Conservation (phyloP, 768 basidiomycete genomes). For the Leccinum barrowsii region DNA sequence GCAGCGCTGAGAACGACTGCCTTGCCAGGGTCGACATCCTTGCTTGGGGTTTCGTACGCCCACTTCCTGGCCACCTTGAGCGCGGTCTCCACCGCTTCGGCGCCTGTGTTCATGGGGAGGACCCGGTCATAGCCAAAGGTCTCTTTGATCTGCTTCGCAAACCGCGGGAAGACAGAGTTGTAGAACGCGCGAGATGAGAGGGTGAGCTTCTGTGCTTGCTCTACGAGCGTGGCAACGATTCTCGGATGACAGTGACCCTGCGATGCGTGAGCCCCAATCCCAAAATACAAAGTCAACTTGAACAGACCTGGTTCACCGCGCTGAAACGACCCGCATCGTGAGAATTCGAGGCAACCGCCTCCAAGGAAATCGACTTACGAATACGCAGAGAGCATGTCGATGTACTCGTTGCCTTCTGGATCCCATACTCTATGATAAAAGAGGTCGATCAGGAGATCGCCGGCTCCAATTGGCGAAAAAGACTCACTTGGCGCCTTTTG, state of each 20-base stretch:
- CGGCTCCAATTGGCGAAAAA: slow-evolving; percentile 32
- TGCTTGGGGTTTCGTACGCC: slow-evolving; percentile 87
- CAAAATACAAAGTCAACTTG: not conserved
- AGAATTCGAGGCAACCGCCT: slow-evolving; percentile 3
- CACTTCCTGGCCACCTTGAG: slow-evolving; percentile 95
- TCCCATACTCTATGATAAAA: slow-evolving; percentile 74
- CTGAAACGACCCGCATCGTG: slow-evolving; percentile 34
- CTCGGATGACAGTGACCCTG: slow-evolving; percentile 90
- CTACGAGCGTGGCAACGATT: slow-evolving; percentile 75
- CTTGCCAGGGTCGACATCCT: slow-evolving; percentile 49
- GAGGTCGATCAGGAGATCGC: slow-evolving; percentile 1
- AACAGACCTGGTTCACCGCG: slow-evolving; percentile 82
- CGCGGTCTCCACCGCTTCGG: slow-evolving; percentile 97
- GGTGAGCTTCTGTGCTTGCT: slow-evolving; percentile 87
- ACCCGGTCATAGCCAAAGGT: slow-evolving; percentile 95
- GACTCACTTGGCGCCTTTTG: slow-evolving; percentile 83
- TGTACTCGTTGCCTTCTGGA: slow-evolving; percentile 91
- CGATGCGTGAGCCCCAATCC: slow-evolving; percentile 9
- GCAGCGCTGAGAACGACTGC: slow-evolving; percentile 83
- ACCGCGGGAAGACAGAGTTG: slow-evolving; percentile 87
- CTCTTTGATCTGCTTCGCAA: slow-evolving; percentile 77
- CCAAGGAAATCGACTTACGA: slow-evolving; percentile 55
- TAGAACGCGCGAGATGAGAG: slow-evolving; percentile 96
- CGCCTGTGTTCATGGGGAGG: slow-evolving; percentile 98
- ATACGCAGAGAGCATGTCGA: slow-evolving; percentile 98